A percentile compares a stretch with the other conserved stretches of the same genome.
Conservation (phyloP, 495 filamentous ascomycete species). For the Daldinia vernicosa region DNA sequence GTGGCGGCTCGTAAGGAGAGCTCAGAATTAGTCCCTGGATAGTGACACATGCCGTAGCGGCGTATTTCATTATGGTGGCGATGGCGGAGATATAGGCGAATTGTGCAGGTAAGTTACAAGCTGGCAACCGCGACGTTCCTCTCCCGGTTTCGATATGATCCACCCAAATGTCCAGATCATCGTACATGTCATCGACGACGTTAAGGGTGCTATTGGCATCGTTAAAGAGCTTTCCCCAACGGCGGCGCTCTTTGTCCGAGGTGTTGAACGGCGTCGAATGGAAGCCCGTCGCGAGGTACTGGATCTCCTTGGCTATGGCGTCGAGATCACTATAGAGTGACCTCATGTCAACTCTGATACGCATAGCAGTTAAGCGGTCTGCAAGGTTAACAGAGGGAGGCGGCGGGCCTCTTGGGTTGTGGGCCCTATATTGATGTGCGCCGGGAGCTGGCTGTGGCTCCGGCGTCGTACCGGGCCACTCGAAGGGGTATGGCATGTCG, state of each 20-base stretch:
- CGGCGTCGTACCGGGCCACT: neutral
- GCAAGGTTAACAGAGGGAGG: neutral
- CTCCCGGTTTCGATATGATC: neutral
- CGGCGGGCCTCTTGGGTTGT: neutral
- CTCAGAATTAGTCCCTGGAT: neutral
- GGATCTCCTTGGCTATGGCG: conserved; percentile 3
- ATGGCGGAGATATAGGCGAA: conserved; percentile 6
- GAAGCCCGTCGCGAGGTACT: neutral
- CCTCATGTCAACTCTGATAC: conserved; percentile 17
- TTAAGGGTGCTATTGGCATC: neutral
- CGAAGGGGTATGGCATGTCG: neutral
- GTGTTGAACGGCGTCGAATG: neutral
- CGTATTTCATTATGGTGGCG: conserved; percentile 21
- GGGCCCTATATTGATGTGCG: neutral
- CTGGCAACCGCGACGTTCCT: neutral
- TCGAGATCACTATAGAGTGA: neutral
- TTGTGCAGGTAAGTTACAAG: neutral
- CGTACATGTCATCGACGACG: neutral
- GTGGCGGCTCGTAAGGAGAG: neutral
- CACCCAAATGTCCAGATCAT: neutral
- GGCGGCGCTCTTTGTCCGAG: neutral
- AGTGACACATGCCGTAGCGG: conserved; percentile 2
- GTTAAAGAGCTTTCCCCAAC: neutral
- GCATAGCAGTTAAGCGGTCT: conserved; percentile 23
- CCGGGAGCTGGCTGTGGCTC: neutral